Evolutionary conservation across 2,329 filamentous ascomycete genomes (phyloP).

Genomic region (Balansia obtecta): DNA sequence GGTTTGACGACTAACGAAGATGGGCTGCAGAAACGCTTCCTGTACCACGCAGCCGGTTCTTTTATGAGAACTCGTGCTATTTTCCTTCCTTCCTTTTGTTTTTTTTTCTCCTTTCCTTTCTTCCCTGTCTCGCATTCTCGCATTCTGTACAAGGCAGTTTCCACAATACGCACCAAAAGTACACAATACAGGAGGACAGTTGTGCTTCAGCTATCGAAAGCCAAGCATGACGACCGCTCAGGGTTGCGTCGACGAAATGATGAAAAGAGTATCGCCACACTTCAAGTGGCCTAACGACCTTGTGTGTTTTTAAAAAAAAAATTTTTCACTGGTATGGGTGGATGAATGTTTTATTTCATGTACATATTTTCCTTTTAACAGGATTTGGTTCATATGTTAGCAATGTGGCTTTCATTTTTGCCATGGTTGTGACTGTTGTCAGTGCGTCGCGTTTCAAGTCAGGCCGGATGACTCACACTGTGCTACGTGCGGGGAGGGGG

Average conservation of each 20-base stretch:
- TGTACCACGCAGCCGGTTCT: slow-evolving; percentile 3
- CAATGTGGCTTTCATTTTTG: neutral
- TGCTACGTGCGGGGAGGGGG: too few relatives aligned
- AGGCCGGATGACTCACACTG: too few relatives aligned
- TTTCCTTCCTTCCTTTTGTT: too few relatives aligned
- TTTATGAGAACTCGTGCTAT: slow-evolving; percentile 3
- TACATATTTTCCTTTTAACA: slow-evolving; percentile 1
- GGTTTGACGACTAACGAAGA: slow-evolving; percentile 15
- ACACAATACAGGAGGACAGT: neutral
- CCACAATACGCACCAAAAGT: neutral
- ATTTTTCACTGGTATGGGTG: slow-evolving; percentile 1
- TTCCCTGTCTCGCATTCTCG: neutral
- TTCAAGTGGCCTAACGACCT: slow-evolving; percentile 1
- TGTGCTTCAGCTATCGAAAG: neutral
- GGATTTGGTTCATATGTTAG: slow-evolving; percentile 1
- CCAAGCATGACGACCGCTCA: slow-evolving; percentile 1
- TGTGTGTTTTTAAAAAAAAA: too few relatives aligned
- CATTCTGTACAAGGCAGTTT: neutral
- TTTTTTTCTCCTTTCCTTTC: slow-evolving; percentile 1
- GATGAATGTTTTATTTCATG: neutral
- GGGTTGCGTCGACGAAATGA: slow-evolving; percentile 2
- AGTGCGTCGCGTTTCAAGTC: too few relatives aligned
- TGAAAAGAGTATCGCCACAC: slow-evolving; percentile 3
- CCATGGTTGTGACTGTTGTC: neutral
- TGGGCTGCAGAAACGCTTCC: slow-evolving; percentile 4